Evolutionary conservation across 202 grass and related monocot species (phyloP), one percentile per base, ranked within the genome.

Genomic region (Carex arenaria): DNA sequence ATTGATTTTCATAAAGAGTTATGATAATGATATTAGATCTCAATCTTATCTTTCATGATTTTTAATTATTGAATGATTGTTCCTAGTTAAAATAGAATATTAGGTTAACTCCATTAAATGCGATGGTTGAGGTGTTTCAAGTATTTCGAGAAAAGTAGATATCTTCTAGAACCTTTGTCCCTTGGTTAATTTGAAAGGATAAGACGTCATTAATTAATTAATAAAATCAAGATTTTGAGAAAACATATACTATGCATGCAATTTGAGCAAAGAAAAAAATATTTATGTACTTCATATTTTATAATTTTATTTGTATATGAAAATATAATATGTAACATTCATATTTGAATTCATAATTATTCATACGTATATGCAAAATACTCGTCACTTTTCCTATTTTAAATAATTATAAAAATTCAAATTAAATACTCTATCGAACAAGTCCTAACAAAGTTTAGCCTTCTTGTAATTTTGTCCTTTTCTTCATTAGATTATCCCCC

Each of bases 11-110:
- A 59, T 3, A 38, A 36, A n/a, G 15, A 36, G 30, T 3, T 59
- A 8, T 10, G 28, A 18, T n/a, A 30, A 36, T 77, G 15, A 32
- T 3, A 51, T 17, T 57, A 57, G 3, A 57, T 78, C 77, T 80
- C 60, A 20, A 45, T 34, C 61, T 82, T 82, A 67, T 82, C 61
- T n/a, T 76, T 78, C 53, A 26, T 78, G 74, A 36, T 10, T 36
- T 40, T 49, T 78, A 20, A 78, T 78, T 13, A 18, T 56, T 76
- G 8, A 1, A 76, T 76, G 31, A 75, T 75, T 75, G 61, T 30
- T 52, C 64, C 36, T 45, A 13, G 36, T 52, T 40, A 82, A 69
- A 34, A 69, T 57, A 36, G 3, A n/a, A 82, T 63, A 55, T n/a
- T 32, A 56, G 45, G 43, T 69, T 64, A 66, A 66, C 15, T 80